These are phyloP conservation scores for Typha latifolia DNA, from an alignment of 176 grass and related monocot genomes.

Conservation along the genomic window DNA sequence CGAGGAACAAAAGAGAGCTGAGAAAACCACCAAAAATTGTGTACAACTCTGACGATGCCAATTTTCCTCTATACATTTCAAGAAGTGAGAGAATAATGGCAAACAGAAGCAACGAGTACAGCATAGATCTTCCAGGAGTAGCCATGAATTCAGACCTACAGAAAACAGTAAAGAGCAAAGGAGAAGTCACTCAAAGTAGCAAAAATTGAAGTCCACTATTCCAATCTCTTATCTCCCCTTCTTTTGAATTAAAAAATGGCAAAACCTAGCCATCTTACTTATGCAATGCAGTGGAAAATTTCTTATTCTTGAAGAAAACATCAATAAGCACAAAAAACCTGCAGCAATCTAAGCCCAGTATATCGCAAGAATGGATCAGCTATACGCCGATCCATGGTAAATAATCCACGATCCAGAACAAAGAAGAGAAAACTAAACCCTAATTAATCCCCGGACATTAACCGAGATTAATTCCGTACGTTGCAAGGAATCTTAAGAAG, in stretches of 20 bases:
- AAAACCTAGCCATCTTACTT: no score
- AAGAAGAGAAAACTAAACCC: background rate
- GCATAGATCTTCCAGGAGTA: constrained; percentile 60
- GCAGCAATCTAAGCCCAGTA: no score
- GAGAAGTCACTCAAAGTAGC: background rate
- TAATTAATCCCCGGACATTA: background rate
- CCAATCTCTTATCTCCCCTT: background rate
- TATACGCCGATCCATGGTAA: background rate
- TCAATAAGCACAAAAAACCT: no score
- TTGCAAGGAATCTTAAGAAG: background rate
- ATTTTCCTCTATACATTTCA: constrained; percentile 75
- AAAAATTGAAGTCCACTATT: background rate
- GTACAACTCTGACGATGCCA: constrained; percentile 85
- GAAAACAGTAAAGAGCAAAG: no score
- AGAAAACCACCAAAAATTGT: constrained; percentile 90
- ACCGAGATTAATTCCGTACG: background rate
- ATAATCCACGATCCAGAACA: no score
- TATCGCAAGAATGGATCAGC: no score
- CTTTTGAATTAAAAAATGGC: no score
- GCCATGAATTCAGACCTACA: constrained; percentile 33
- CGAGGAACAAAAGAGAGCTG: constrained; percentile 79
- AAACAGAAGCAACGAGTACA: constrained; percentile 71
- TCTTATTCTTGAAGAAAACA: no score
- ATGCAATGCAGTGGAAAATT: no score
- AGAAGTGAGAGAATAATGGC: constrained; percentile 83